Conservation (phyloP, 1,139 yeast genomes). For the Nakaseomyces sp. region DNA sequence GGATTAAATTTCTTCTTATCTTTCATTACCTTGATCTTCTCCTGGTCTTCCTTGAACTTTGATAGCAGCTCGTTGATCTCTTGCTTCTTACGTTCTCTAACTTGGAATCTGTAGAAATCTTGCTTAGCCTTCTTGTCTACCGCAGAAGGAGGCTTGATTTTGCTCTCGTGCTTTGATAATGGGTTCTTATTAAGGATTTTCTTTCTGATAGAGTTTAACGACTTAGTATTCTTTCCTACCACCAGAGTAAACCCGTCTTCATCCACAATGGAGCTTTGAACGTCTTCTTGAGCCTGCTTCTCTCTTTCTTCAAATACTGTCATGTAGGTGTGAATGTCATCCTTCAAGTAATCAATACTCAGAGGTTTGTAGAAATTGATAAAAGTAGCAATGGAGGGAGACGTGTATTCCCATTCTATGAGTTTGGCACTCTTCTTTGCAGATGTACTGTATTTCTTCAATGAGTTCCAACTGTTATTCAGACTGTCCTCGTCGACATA, state of each 20-base stretch:
- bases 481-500: conserved; percentile 72
- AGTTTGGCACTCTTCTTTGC: conserved; percentile 14
- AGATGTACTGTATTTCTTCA: conserved; percentile 42
- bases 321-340: conserved; percentile 35
- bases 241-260: conserved; percentile 92
- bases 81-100: conserved; percentile 83
- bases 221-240: conserved; percentile 77
- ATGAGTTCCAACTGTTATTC: conserved; percentile 53
- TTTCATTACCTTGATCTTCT: conserved; percentile 65
- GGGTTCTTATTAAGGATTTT: conserved; percentile 29
- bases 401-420: conserved; percentile 29
- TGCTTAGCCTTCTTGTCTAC: conserved; percentile 72
- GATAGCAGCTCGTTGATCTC: conserved; percentile 81
- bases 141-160: conserved; percentile 33
- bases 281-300: conserved; percentile 50
- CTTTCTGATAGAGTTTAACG: conserved; percentile 35
- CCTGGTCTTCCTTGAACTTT: conserved; percentile 87
- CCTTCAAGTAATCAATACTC: conserved; percentile 28
- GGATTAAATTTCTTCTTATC: conserved; percentile 82
- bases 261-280: conserved; percentile 59
- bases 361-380: conserved; percentile 30
- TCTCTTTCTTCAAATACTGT: conserved; percentile 65
- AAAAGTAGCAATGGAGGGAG: conserved; percentile 28
- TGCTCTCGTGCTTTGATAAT: conserved; percentile 27
- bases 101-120: conserved; percentile 93